Conservation (phyloP, 352 stramenopile species). For the Globisporangium radiosum region DNA sequence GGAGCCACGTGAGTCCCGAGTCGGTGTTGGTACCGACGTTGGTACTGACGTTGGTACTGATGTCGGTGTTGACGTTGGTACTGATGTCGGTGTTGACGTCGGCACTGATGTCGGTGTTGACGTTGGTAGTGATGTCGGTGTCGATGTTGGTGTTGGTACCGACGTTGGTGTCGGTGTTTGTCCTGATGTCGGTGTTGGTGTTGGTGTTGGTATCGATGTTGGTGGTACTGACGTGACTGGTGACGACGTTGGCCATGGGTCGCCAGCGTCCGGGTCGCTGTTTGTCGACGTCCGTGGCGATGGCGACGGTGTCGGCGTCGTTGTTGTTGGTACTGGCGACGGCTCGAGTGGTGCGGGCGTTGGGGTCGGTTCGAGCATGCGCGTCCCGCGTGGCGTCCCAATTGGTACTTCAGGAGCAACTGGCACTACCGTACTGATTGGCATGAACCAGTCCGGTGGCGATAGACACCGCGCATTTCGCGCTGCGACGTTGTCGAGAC, state of each 20-base stretch:
- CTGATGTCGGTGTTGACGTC: neutral
- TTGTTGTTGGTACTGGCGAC: neutral
- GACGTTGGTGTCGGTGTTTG: neutral
- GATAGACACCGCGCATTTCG: slow-evolving; percentile 19
- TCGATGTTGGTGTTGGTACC: neutral
- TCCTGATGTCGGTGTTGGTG: neutral
- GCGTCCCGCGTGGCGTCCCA: neutral
- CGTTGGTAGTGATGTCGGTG: neutral
- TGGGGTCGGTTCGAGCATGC: slow-evolving; percentile 1
- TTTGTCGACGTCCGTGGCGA: neutral
- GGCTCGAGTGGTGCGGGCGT: neutral
- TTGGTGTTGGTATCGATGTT: neutral
- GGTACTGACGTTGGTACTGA: neutral
- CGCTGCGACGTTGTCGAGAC: slow-evolving; percentile 6
- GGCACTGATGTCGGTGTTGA: neutral
- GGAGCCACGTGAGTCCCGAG: neutral
- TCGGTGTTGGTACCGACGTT: slow-evolving; percentile 2
- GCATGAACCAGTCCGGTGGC: slow-evolving; percentile 14
- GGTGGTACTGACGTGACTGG: neutral
- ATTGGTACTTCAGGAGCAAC: neutral
- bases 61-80: neutral
- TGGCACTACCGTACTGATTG: neutral
- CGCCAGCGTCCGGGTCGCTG: slow-evolving; percentile 5
- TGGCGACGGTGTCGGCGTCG: slow-evolving; percentile 1
- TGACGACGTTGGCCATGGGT: slow-evolving; percentile 1